Conservation (phyloP, 2,329 filamentous ascomycete species). For the Malbranchea zuffiana region DNA sequence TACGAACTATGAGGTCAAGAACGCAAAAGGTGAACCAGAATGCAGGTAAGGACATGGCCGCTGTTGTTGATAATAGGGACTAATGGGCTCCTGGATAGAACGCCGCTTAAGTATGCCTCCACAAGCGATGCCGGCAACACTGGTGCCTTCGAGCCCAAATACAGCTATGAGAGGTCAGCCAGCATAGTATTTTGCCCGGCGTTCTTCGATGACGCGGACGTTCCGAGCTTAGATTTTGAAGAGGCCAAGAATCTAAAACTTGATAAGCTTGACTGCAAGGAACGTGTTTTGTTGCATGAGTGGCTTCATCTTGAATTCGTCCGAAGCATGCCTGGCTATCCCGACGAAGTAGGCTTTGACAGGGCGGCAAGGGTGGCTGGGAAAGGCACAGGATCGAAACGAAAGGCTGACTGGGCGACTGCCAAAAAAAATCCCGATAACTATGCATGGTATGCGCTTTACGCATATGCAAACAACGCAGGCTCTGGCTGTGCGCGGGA, state of each 20-base stretch:
- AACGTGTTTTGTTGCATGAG: conserved; percentile 10
- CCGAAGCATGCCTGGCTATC: background rate
- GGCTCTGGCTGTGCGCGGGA: background rate
- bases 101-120: conserved; percentile 6
- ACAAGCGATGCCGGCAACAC: conserved; percentile 3
- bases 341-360: conserved; percentile 7
- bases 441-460: conserved; percentile 10
- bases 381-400: conserved; percentile 1
- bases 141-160: conserved; percentile 4
- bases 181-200: conserved; percentile 9
- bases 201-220: conserved; percentile 7
- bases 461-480: conserved; percentile 4
- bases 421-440: conserved; percentile 6
- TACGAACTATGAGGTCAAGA: conserved; percentile 1
- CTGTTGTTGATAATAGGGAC: background rate
- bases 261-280: conserved; percentile 6
- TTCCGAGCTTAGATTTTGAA: conserved; percentile 4
- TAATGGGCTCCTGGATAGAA: background rate
- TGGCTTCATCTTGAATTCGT: conserved; percentile 10
- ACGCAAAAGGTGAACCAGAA: background rate
- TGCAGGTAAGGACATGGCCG: conserved; percentile 5
- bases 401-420: conserved; percentile 9
- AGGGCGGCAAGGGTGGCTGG: conserved; percentile 7
- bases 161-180: conserved; percentile 5
- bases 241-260: no score